Base-by-base conservation (phyloP, 2,329 filamentous ascomycete species). In the Trichoderma harzianum region DNA sequence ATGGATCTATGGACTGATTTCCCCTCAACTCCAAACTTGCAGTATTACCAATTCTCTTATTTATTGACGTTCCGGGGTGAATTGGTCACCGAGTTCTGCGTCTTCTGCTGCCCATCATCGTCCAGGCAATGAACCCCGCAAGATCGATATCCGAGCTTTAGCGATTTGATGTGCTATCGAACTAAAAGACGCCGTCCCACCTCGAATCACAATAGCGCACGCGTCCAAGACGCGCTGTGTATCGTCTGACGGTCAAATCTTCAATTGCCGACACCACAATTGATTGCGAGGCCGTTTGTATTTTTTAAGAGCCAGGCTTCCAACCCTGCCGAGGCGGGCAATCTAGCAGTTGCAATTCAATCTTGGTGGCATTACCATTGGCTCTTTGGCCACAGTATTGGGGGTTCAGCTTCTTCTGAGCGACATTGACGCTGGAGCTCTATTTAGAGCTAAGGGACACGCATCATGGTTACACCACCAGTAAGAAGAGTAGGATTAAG, bases 71-170 rank as follows among this genome's bases (percentile, higher is more conserved):
- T 12, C 21, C 26, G 3, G 24, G 2, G 24, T 14, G 53, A 57
- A 57, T 57, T 30, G 21, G 43, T n/a, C 18, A 21, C 43, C 4
- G 43, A 53, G 21, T 12, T 24, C 11, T 3, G 21, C 11, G 3
- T 21, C n/a, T 12, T 53, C 24, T 21, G n/a, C 26, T 16, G 8
- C n/a, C 34, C 36, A 12, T 47, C 24, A 26, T 2, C 8, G 60
- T 32, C 24, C n/a, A 43, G n/a, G 7, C 53, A 28, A 30, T 21
- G 32, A 55, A 58, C 65, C 65, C 55, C 65, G 65, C 65, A 39
- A 60, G 43, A 26, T 58, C 55, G 55, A 69, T 69, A 69, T 69
- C 26, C 53, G 47, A 67, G 51, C 51, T 67, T 67, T 67, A 67
- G 64, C 64, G 64, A 58, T 67, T 53, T 58, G 34, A 53, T 43